phyloP scores from a whole-genome alignment of 139 green algal genomes.

The Tetradesmus obliquus region DNA sequence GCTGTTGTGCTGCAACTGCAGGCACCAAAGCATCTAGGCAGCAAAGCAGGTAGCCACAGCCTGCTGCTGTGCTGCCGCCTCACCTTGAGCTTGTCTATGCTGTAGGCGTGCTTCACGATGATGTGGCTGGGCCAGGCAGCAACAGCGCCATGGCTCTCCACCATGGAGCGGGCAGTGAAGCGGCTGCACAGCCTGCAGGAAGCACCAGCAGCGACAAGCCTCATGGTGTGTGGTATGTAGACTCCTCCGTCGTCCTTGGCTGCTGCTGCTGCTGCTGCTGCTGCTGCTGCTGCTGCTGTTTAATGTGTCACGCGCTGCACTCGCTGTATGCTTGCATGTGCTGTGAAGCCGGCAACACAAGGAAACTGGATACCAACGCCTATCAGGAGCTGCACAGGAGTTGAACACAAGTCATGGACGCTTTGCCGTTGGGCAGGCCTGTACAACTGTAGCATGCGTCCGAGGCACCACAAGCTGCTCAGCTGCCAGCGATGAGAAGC shows the following conservation, averaged over 20 bases:
- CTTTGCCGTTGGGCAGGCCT: no score
- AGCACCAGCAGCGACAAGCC: background rate
- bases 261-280: background rate
- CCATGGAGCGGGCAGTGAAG: background rate
- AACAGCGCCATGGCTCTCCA: background rate
- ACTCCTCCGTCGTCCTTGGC: background rate
- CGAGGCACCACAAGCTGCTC: background rate
- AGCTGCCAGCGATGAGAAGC: background rate
- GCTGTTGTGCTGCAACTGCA: no score
- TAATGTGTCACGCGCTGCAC: no score
- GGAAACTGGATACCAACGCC: no score
- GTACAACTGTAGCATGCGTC: background rate
- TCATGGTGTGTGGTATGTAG: background rate
- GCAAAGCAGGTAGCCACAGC: no score
- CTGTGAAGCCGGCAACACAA: no score
- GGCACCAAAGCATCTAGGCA: no score
- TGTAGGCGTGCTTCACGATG: background rate
- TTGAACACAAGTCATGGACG: no score
- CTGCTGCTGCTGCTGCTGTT: background rate
- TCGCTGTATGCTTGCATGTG: no score
- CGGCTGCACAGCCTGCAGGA: background rate
- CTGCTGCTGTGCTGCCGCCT: background rate
- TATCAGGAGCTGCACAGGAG: no score
- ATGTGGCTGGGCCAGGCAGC: background rate
- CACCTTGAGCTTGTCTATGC: slow-evolving; percentile 5